Base-by-base conservation (phyloP, 2,329 filamentous ascomycete species). In the Zarea fungicola region DNA sequence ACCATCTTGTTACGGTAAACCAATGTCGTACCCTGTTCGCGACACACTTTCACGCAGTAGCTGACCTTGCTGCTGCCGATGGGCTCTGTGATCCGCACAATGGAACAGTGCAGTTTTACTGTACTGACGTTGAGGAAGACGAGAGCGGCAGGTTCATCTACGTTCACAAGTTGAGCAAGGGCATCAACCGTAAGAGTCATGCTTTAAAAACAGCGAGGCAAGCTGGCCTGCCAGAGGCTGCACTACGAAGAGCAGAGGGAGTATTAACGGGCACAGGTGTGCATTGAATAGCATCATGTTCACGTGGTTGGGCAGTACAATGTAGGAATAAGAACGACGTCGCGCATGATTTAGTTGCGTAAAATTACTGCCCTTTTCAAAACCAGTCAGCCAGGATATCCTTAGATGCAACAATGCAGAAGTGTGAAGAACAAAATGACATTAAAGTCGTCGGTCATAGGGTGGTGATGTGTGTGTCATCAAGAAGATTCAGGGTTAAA, bases 171-270 rank as follows among this genome's bases (percentile, higher is more conserved):
- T 68, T 99, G 66, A 80, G 81, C 48, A 82, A 77, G 63, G 93
- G 93, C 0, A 81, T 96, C 50, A 99, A 97, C 66, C 79, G 83
- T 44, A 75, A 86, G 56, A 95, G 89, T 53, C 93, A 99, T 69
- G 93, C 95, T 16, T 72, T 99, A 52, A 97, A 96, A 62, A 93
- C 99, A n/a, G 93, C 93, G 2, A 78, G 78, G 54, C 70, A 97
- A 56, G 95, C 93, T 6, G 91, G 89, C 1, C 60, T 96, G 58
- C 91, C 91, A 1, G 80, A 84, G 52, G 72, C 76, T 37, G 88
- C 85, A 4, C 81, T 96, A 48, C 68, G 72, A 19, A 72, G 89
- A 54, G 91, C 92, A 6, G 72, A 67, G 44, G 65, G 72, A 31
- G 75, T 88, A 8, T 68, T 90, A 19, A 2, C 21, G 6, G 11